Conservation (phyloP, 2,329 filamentous ascomycete species). For the Paracorniculantispora psalliotae region DNA sequence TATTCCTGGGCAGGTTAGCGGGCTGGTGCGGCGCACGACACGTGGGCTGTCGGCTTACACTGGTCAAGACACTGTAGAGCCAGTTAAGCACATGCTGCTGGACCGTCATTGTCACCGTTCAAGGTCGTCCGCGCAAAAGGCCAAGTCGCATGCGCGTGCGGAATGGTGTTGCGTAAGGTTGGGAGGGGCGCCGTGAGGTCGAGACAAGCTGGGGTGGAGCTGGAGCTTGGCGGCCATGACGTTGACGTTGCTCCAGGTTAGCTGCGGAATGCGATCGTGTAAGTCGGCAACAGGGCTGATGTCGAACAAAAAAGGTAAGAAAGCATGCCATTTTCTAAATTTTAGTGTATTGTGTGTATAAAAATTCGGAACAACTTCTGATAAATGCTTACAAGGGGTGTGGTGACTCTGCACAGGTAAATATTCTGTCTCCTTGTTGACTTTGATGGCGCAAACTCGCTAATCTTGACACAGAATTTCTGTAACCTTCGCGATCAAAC, state of each 20-base stretch:
- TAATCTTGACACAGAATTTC: too few relatives aligned
- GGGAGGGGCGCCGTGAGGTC: neutral
- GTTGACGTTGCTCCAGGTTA: neutral
- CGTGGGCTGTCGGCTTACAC: constrained; percentile 41
- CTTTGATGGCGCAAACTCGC: too few relatives aligned
- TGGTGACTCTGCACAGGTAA: too few relatives aligned
- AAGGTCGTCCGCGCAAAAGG: neutral
- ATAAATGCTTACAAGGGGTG: too few relatives aligned
- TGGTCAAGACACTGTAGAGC: constrained; percentile 87
- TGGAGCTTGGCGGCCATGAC: constrained; percentile 3
- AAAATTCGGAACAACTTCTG: too few relatives aligned
- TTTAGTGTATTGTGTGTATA: too few relatives aligned
- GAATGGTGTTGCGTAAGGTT: neutral
- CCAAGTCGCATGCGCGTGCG: neutral
- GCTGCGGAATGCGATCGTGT: too few relatives aligned
- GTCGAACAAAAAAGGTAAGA: too few relatives aligned
- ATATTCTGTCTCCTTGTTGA: too few relatives aligned
- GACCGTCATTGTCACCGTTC: constrained; percentile 54
- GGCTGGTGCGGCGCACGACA: neutral
- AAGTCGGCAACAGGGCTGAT: too few relatives aligned
- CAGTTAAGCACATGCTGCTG: constrained; percentile 89
- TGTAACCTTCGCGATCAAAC: too few relatives aligned
- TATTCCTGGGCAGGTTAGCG: constrained; percentile 64
- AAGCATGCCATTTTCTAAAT: too few relatives aligned
- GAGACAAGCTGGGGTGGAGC: neutral